Evolutionary conservation across 768 basidiomycete species (phyloP), one percentile per base, ranked within the genome.

Genomic region (Pulveroboletus frians): DNA sequence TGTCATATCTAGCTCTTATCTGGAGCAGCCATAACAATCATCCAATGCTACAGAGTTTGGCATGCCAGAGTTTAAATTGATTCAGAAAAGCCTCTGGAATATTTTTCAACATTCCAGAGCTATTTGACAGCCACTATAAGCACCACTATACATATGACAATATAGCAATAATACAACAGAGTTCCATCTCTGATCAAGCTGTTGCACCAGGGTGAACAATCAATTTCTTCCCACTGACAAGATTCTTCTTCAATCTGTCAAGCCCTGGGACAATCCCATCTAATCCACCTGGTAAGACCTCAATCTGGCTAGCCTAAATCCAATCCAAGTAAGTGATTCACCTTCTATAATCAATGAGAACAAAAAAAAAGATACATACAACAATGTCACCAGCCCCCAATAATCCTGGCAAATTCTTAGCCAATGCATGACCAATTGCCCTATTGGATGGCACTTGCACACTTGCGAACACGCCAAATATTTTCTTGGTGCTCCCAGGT

Each of bases 201-300:
- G 36, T 67, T 29, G 72, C 71, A 27, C 62, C 58, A 13, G 69
- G 71, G 38, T 48, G 65, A 2, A 60, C 9, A 7, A 45, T n/a
- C 9, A 52, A 18, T 30, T 48, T 48, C 42, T 57, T 57, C 1
- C 62, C 71, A 32, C 71, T 73, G 15, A 73, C 67, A 35, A 66
- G 55, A 20, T 69, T 63, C 17, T 57, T 54, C 56, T 60, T 55
- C 48, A 74, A 29, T 42, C 54, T 57, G 40, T 66, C 55, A 40
- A 75, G 43, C 3, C 65, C 71, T 27, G 49, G 57, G 1, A 43
- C 42, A 5, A 74, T 60, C 2, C 66, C 70, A 5, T 58, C 52
- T 10, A 74, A 51, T 1, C 75, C 71, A 30, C 60, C 59, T 2
- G 69, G 63, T 9, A 76, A 39, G 3, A 72, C 41, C 17, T 52